phyloP scores from a whole-genome alignment of 1,284 basidiomycete species.

The Trichosporon sp. region DNA sequence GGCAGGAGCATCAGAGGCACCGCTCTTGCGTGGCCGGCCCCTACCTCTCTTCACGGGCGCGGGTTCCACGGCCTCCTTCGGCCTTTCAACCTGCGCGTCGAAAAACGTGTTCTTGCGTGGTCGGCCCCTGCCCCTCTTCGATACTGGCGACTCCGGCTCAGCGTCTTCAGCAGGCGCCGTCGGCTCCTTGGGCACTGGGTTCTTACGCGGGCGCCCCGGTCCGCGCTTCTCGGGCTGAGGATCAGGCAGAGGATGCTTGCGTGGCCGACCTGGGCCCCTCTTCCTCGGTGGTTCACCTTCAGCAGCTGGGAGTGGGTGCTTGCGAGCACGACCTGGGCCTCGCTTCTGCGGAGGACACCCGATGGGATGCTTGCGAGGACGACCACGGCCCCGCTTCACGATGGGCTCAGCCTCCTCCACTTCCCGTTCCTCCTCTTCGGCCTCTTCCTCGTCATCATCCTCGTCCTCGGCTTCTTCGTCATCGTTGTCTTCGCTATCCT shows the following conservation, averaged over 20 bases:
- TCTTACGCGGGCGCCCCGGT: not conserved
- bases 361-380: not conserved
- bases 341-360: not conserved
- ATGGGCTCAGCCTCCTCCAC: not conserved
- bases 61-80: too few species aligned
- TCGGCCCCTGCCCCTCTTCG: not conserved
- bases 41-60: not conserved
- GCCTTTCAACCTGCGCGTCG: too few species aligned
- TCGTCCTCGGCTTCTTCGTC: not conserved
- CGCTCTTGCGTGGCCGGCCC: too few species aligned
- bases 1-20: not conserved
- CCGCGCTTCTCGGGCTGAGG: not conserved
- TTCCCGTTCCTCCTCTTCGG: not conserved
- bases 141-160: not conserved
- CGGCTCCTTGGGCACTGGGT: not conserved
- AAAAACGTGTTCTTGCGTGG: not conserved
- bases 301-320: not conserved
- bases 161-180: not conserved
- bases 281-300: not conserved
- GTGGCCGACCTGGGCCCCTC: not conserved
- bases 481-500: not conserved
- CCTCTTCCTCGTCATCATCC: not conserved
- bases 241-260: not conserved
- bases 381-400: not conserved
- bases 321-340: not conserved